A percentile compares a stretch with the other conserved stretches of the same genome.
Evolutionary conservation across 306 rosid species (phyloP).

Genomic region (Arachis stenosperma): DNA sequence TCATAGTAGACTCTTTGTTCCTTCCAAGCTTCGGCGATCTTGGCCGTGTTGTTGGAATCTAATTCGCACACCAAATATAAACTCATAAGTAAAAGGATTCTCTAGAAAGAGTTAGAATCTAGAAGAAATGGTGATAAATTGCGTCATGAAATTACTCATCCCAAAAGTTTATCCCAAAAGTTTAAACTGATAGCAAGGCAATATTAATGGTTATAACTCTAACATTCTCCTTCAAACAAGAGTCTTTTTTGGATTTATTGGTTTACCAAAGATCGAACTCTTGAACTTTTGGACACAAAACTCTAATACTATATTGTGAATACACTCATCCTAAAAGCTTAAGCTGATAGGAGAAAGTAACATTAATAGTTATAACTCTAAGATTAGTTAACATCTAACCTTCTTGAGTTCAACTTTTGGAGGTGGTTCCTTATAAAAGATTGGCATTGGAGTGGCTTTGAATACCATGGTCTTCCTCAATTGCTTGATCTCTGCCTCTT

Average conservation of each 20-base stretch:
- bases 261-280: too few species aligned
- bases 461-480: constrained; percentile 82
- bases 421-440: constrained; percentile 93
- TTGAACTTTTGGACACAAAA: too few species aligned
- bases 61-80: constrained; percentile 21
- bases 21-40: constrained; percentile 97
- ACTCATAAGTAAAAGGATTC: background rate
- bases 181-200: too few species aligned
- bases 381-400: constrained; percentile 42
- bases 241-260: too few species aligned
- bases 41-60: constrained; percentile 91
- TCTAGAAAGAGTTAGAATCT: background rate
- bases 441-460: constrained; percentile 95
- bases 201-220: too few species aligned
- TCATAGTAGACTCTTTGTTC: constrained; percentile 51
- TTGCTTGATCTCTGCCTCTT: constrained; percentile 85
- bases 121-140: background rate
- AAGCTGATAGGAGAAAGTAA: too few species aligned
- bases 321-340: too few species aligned
- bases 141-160: too few species aligned
- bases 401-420: constrained; percentile 83
- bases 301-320: too few species aligned
- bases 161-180: too few species aligned
- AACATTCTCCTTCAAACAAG: too few species aligned
- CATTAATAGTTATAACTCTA: too few species aligned